phyloP scores from a whole-genome alignment of 805 yeast genomes.

The Schwanniomyces pseudopolymorphus region DNA sequence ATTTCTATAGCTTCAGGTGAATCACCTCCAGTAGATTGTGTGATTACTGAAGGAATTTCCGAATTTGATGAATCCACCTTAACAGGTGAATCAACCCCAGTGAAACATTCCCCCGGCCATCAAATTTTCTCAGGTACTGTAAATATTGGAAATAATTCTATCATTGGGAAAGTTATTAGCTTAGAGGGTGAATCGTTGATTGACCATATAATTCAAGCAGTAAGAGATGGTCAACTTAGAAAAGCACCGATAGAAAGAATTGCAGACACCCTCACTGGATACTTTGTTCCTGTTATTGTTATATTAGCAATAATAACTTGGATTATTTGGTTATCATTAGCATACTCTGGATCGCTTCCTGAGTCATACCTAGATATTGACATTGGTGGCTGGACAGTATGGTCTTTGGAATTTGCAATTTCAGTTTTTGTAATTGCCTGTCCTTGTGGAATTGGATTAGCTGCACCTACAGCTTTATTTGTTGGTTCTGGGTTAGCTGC shows the following conservation, averaged over 20 bases:
- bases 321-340: conserved; percentile 66
- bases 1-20: conserved; percentile 53
- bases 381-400: conserved; percentile 71
- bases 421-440: conserved; percentile 83
- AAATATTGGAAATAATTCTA: conserved; percentile 55
- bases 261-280: conserved; percentile 68
- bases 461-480: conserved; percentile 81
- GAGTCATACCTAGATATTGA: conserved; percentile 56
- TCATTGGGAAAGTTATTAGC: conserved; percentile 56
- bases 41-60: conserved; percentile 45
- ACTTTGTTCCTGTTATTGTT: conserved; percentile 71
- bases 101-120: conserved; percentile 57
- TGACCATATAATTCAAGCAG: conserved; percentile 68
- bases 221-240: conserved; percentile 69
- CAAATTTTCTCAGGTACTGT: conserved; percentile 73
- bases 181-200: conserved; percentile 64
- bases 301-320: conserved; percentile 61
- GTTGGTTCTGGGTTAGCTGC: conserved; percentile 82
- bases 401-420: conserved; percentile 77
- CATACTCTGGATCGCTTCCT: conserved; percentile 55
- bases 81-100: conserved; percentile 64
- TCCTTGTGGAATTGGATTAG: conserved; percentile 83
- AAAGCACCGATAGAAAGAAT: conserved; percentile 72
- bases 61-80: conserved; percentile 62
- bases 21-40: conserved; percentile 60